Percentiles rank a stretch among this genome's conserved stretches.
Evolutionary conservation across 495 filamentous ascomycete genomes (phyloP).

Genomic region (Neurospora sp.): DNA sequence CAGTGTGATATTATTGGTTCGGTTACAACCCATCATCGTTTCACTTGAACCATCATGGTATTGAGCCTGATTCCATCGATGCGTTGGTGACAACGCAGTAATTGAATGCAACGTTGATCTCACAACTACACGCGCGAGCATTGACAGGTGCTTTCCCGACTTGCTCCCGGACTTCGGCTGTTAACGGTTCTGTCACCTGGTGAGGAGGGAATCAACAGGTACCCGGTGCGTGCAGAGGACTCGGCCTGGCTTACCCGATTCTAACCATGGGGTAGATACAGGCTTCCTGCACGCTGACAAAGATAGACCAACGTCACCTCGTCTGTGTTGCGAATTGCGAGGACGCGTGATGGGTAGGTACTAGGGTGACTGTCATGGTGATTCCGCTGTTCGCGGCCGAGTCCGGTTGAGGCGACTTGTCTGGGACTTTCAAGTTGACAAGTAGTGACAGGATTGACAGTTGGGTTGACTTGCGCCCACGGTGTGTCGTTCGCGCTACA

Average conservation of each 20-base stretch:
- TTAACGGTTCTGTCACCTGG: not conserved
- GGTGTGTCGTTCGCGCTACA: not conserved
- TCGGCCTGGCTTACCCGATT: no score
- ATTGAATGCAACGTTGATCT: not conserved
- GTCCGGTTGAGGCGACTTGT: not conserved
- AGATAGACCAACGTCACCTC: not conserved
- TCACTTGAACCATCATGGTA: not conserved
- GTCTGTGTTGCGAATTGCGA: not conserved
- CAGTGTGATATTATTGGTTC: not conserved
- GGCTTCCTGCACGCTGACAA: no score
- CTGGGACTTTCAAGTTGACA: not conserved
- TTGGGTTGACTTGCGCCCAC: not conserved
- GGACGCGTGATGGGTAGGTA: no score
- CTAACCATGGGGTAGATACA: no score
- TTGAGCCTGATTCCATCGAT: not conserved
- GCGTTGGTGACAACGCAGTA: not conserved
- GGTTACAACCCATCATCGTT: not conserved
- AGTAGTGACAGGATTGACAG: not conserved
- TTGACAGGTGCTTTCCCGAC: not conserved
- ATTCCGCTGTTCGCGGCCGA: not conserved
- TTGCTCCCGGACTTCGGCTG: not conserved
- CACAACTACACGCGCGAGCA: accelerated
- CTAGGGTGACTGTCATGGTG: not conserved
- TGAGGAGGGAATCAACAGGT: not conserved
- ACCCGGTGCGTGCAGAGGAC: no score